Base-by-base conservation (phyloP, 305 asterid genomes). In the Fraxinus ornus region DNA sequence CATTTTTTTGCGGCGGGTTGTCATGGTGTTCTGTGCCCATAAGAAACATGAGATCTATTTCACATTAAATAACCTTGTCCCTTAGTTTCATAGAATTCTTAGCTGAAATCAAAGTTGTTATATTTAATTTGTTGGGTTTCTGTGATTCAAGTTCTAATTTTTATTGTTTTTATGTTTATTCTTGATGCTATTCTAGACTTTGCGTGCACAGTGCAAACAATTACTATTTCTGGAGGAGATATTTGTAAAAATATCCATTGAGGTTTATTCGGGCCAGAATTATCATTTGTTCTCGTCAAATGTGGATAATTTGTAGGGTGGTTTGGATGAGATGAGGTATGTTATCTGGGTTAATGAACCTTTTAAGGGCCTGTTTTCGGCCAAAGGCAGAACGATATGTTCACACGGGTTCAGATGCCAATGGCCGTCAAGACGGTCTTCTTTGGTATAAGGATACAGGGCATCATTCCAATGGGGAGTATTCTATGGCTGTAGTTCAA, bases 261-360 rank as follows among this genome's bases (percentile, higher is more conserved):
- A 78, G 81, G 47, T 78, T 70, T 17, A 57, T 57, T 71, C 39
- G 79, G 78, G 60, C 39, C 13, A 71, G 62, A 80, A 89, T 76
- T 49, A 79, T 32, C 35, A n/a, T 82, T 70, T 5, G 83, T 66
- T 79, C 83, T 78, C 60, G 78, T 84, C 81, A 89, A 90, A 92
- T 92, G 98, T 87, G 86, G 84, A 90, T 79, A 85, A 88, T 81
- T 88, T 82, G 83, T 91, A 80, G 89, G 91, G 91, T 90, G 83
- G 79, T 92, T 87, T 88, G 91, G 95, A 89, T 88, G 98, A 93
- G 90, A 94, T 94, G 98, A 93, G 98, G 97, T 97, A 94, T 94
- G 98, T 90, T 94, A 89, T 93, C 97, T 72, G 93, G 91, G 94
- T 93, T 95, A 86, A 93, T 95, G 93, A 91, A 92, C 90, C 88